A percentile compares a stretch with the other conserved stretches of the same genome.
Conservation (phyloP, 805 yeast species). For the Ogataea minuta region DNA sequence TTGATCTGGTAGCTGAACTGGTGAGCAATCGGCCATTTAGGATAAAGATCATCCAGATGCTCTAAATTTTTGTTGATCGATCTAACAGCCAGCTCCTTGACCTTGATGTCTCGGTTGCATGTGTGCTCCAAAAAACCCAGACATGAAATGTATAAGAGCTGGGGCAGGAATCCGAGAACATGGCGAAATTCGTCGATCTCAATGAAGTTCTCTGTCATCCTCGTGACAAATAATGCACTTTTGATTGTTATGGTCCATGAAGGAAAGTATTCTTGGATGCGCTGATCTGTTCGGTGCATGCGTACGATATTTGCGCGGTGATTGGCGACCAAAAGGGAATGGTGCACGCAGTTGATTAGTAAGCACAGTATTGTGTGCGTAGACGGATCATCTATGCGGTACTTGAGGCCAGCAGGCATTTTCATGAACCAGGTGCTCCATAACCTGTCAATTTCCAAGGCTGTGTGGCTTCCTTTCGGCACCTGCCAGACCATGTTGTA, state of each 20-base stretch:
- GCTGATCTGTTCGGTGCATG: conserved; percentile 12
- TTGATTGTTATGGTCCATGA: conserved; percentile 14
- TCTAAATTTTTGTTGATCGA: conserved; percentile 2
- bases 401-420: conserved; percentile 57
- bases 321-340: conserved; percentile 61
- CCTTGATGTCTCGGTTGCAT: conserved; percentile 5
- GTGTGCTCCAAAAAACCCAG: conserved; percentile 12
- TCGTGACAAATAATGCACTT: conserved; percentile 8
- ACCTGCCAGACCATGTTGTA: conserved; percentile 8
- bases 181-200: conserved; percentile 7
- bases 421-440: conserved; percentile 72
- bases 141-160: conserved; percentile 10
- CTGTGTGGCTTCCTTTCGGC: conserved; percentile 5
- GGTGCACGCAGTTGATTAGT: conserved; percentile 61
- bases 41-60: conserved; percentile 5
- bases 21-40: conserved; percentile 15
- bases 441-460: conserved; percentile 47
- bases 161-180: conserved; percentile 3
- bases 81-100: conserved; percentile 2
- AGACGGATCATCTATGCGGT: conserved; percentile 42
- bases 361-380: conserved; percentile 48
- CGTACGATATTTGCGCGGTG: conserved; percentile 62
- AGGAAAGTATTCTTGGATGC: conserved; percentile 10
- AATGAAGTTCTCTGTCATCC: conserved; percentile 4
- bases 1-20: conserved; percentile 9